phyloP scores from a whole-genome alignment of 768 basidiomycete genomes.

The Amanita muscaria region DNA sequence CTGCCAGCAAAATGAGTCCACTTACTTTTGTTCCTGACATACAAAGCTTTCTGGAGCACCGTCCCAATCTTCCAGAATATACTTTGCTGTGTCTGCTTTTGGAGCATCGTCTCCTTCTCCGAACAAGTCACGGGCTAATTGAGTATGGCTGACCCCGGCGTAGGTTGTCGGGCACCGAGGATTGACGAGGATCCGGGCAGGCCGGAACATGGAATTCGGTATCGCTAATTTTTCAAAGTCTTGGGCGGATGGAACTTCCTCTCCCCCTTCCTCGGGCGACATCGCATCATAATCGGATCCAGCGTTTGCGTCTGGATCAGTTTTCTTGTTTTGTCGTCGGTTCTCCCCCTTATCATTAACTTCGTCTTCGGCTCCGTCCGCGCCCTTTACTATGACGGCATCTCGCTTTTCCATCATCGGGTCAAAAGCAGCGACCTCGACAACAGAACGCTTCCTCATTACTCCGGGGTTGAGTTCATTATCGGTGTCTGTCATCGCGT shows the following conservation, averaged over 20 bases:
- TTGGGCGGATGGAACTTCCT: constrained; percentile 30
- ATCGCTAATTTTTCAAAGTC: constrained; percentile 43
- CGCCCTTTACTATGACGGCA: constrained; percentile 25
- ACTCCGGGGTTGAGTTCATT: constrained; percentile 28
- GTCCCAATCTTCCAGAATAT: constrained; percentile 90
- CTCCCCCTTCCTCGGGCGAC: constrained; percentile 51
- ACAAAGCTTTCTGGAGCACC: constrained; percentile 96
- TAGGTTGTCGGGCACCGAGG: constrained; percentile 97
- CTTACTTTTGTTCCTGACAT: constrained; percentile 88
- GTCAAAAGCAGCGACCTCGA: constrained; percentile 29
- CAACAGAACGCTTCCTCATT: constrained; percentile 21
- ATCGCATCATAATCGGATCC: constrained; percentile 88
- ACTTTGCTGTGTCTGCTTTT: constrained; percentile 48
- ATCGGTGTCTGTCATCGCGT: constrained; percentile 57
- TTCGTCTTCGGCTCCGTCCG: constrained; percentile 22
- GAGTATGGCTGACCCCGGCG: constrained; percentile 93
- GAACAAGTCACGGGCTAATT: constrained; percentile 90
- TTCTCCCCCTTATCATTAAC: constrained; percentile 25
- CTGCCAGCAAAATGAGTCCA: constrained; percentile 7
- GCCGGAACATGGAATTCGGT: constrained; percentile 81
- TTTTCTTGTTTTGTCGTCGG: constrained; percentile 19
- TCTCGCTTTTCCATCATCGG: constrained; percentile 26
- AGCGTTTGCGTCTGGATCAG: constrained; percentile 69
- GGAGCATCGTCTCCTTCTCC: constrained; percentile 65
- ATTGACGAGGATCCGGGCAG: constrained; percentile 90